phyloP scores from a whole-genome alignment of 768 basidiomycete species.

The Tephrocybe sp. region DNA sequence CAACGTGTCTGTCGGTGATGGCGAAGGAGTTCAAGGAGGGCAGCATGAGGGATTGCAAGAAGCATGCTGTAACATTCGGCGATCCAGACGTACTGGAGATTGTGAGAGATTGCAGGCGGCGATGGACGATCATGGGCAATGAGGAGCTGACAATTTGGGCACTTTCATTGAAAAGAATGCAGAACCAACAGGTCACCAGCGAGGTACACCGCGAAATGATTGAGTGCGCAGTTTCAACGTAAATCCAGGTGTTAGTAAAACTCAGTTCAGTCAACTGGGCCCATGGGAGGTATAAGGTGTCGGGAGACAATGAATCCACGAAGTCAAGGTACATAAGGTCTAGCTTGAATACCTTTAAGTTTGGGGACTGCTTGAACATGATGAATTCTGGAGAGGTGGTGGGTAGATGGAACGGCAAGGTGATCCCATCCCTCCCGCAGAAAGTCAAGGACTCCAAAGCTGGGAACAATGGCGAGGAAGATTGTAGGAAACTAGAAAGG shows the following conservation, averaged over 20 bases:
- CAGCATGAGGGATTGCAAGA: neutral
- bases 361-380: neutral
- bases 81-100: neutral
- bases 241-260: neutral
- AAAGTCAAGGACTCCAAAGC: neutral
- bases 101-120: neutral
- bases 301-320: neutral
- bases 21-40: neutral
- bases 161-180: neutral
- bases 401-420: neutral
- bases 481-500: neutral
- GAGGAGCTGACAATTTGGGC: neutral
- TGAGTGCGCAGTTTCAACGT: neutral
- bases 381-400: neutral
- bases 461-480: neutral
- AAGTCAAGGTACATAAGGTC: neutral
- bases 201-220: constrained; percentile 1
- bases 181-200: neutral
- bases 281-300: neutral
- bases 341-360: neutral
- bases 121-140: neutral
- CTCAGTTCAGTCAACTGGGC: neutral
- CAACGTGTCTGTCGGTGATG: neutral
- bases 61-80: neutral
- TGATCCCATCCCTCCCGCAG: too few relatives aligned